Percentiles rank a stretch among this genome's conserved stretches.
These are phyloP conservation scores for Marsdenia floribunda DNA, from an alignment of 257 asterid genomes.

Conservation along the genomic window DNA sequence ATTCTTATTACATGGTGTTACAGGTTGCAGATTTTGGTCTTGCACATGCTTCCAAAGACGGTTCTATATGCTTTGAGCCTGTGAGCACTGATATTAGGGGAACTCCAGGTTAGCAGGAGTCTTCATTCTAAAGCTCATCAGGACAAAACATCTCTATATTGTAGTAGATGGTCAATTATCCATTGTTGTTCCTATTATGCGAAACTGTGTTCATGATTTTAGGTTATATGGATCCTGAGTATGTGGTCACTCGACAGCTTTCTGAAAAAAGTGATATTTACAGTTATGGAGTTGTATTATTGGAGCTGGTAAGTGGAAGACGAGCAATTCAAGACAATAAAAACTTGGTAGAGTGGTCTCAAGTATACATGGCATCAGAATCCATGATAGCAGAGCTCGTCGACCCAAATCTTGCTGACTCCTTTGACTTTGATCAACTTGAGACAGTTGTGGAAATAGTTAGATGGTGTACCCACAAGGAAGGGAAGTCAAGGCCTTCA, in stretches of 20 bases:
- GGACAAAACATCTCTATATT: neutral
- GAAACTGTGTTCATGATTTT: constrained; percentile 17
- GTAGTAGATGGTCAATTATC: neutral
- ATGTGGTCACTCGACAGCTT: constrained; percentile 72
- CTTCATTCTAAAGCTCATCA: neutral
- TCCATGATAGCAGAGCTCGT: constrained; percentile 56
- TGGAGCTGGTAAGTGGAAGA: constrained; percentile 71
- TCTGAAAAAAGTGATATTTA: constrained; percentile 90
- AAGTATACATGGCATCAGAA: constrained; percentile 41
- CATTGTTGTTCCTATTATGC: neutral
- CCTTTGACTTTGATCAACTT: constrained; percentile 72
- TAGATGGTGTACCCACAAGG: constrained; percentile 81
- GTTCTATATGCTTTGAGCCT: constrained; percentile 86
- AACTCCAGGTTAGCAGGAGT: constrained; percentile 65
- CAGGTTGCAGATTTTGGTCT: constrained; percentile 99
- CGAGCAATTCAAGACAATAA: constrained; percentile 75
- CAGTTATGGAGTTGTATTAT: constrained; percentile 75
- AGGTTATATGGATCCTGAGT: constrained; percentile 95
- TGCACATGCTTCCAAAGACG: constrained; percentile 89
- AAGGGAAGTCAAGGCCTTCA: constrained; percentile 78
- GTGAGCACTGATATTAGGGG: constrained; percentile 91
- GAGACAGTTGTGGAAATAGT: constrained; percentile 46
- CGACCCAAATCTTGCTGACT: constrained; percentile 61
- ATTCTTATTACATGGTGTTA: constrained; percentile 10
- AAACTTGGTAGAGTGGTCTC: constrained; percentile 84